These are phyloP conservation scores for Phytopythium helicoides DNA, from an alignment of 352 stramenopile genomes.

Conservation along the genomic window DNA sequence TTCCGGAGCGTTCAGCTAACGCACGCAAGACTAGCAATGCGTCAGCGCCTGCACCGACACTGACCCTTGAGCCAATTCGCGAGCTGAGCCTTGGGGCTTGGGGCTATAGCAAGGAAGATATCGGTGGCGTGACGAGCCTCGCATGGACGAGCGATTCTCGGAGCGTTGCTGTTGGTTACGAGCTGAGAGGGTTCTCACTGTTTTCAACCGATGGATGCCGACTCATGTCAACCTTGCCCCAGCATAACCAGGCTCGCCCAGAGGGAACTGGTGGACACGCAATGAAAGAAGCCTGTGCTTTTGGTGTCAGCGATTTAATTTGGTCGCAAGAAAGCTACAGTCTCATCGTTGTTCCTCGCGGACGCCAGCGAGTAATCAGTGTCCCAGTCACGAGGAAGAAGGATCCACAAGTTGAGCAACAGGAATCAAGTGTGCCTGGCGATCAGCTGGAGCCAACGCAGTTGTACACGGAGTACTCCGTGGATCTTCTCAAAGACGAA, in stretches of 20 bases:
- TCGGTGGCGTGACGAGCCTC: conserved; percentile 58
- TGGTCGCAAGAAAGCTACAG: conserved; percentile 65
- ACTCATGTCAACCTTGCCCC: conserved; percentile 79
- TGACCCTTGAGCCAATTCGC: conserved; percentile 55
- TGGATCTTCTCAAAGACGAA: conserved; percentile 49
- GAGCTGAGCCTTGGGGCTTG: conserved; percentile 61
- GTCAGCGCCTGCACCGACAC: not conserved
- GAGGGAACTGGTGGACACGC: conserved; percentile 13
- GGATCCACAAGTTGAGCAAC: conserved; percentile 11
- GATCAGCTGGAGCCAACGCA: conserved; percentile 15
- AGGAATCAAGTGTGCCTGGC: conserved; percentile 8
- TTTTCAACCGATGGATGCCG: conserved; percentile 80
- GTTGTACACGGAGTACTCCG: conserved; percentile 45
- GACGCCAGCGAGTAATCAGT: conserved; percentile 35
- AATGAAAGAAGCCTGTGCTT: conserved; percentile 56
- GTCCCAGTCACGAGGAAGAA: conserved; percentile 21
- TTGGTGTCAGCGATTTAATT: conserved; percentile 53
- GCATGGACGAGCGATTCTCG: conserved; percentile 65
- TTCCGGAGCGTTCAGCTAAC: not conserved
- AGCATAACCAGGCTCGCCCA: conserved; percentile 63
- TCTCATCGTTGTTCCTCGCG: conserved; percentile 58
- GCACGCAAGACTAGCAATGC: not conserved
- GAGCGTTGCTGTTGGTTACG: conserved; percentile 68
- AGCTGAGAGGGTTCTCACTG: conserved; percentile 65
- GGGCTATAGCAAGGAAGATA: conserved; percentile 55